Evolutionary conservation across 331 rosid species (phyloP), one percentile per base, ranked within the genome.

Genomic region (Rosa hybrid): DNA sequence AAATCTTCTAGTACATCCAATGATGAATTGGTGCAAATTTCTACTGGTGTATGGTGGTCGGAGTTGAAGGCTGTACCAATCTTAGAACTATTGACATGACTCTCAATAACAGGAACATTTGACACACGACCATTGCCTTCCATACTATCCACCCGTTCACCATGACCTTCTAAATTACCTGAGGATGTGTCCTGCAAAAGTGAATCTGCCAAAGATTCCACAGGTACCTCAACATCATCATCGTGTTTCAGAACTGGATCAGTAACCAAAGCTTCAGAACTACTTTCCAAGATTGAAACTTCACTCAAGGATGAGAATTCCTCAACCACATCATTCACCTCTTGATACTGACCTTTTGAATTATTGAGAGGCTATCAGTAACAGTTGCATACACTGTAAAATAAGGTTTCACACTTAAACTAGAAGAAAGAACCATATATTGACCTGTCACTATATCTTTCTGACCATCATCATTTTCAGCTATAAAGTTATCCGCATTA

Each of bases 261-360:
- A 44, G 39, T 39, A 82, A 65, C 54, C 69, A 70, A 62, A 87
- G 85, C 48, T 69, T 67, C 48, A 65, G 76, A 84, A 85, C 53
- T 17, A 44, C 54, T 72, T 68, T 83, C 89, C 56, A 30, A 9
- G 17, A 20, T 20, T 63, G 48, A 53, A 86, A 59, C 76, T 53
- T 77, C 75, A 72, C 70, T 67, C 17, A 84, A 75, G 1, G 50
- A 60, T 7, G 83, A 34, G 34, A 69, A 62, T 44, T 73, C 86
- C 74, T 78, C 87, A 23, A 30, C 76, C 64, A 41, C 75, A 78
- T 69, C 46, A 39, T 80, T 84, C 75, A 65, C 74, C 77, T 77
- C 83, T 42, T 71, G 88, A 84, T 87, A 90, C 94, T 89, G 97
- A 81, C 98, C 98, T 91, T 88, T 84, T 90, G 82, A 85, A 86